These are phyloP conservation scores for Kluyveromyces starmeri DNA, from an alignment of 805 yeast genomes.

Conservation along the genomic window DNA sequence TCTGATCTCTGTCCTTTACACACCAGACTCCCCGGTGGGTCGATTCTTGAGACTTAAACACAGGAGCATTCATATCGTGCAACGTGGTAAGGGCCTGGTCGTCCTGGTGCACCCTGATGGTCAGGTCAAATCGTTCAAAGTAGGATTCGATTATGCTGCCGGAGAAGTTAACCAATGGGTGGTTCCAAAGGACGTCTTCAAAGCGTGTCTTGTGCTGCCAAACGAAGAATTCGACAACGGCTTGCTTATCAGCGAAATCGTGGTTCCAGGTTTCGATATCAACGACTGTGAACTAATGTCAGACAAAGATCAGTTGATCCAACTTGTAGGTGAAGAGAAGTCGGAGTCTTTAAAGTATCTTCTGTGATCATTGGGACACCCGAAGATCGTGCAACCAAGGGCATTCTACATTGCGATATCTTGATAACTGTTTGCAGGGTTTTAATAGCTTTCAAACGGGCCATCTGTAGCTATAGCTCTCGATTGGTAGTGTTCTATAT, in stretches of 20 bases:
- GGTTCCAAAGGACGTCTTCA: constrained; percentile 52
- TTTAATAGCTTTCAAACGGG: too few relatives aligned
- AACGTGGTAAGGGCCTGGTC: constrained; percentile 47
- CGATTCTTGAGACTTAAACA: constrained; percentile 42
- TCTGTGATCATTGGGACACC: constrained; percentile 14
- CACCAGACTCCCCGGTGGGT: constrained; percentile 44
- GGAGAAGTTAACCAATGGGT: constrained; percentile 55
- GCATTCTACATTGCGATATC: too few relatives aligned
- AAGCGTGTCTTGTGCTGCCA: constrained; percentile 45
- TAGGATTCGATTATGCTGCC: constrained; percentile 39
- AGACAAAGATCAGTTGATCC: constrained; percentile 24
- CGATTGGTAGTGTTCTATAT: too few relatives aligned
- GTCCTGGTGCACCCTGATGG: constrained; percentile 47
- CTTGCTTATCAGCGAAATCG: constrained; percentile 46
- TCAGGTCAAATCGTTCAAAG: constrained; percentile 38
- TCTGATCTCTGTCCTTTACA: constrained; percentile 43
- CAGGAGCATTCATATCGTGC: constrained; percentile 48
- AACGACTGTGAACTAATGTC: constrained; percentile 42
- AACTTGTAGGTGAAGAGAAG: constrained; percentile 31
- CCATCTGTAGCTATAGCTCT: too few relatives aligned
- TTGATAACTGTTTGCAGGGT: too few relatives aligned
- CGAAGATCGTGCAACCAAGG: too few relatives aligned
- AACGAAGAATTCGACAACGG: constrained; percentile 31
- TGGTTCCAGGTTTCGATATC: constrained; percentile 54
- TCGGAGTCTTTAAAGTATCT: constrained; percentile 33